Conservation (phyloP, 768 basidiomycete species). For the Trametes elegans region DNA sequence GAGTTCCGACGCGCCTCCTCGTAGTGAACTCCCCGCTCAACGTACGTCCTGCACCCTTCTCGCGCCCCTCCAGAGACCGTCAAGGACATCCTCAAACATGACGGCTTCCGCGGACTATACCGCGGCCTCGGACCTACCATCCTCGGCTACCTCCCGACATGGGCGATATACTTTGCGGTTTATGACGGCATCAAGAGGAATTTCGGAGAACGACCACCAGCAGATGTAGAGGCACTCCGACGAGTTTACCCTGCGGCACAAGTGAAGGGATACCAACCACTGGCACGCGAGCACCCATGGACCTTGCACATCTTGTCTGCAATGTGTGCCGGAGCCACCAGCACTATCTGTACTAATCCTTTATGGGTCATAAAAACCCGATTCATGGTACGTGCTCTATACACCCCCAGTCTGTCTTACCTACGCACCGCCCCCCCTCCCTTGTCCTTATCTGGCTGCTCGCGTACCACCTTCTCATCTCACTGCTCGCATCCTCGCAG, state of each 20-base stretch:
- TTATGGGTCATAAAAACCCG: constrained; percentile 99
- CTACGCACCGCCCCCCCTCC: neutral
- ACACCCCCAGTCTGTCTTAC: neutral
- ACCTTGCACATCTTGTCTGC: constrained; percentile 89
- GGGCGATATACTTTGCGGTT: constrained; percentile 98
- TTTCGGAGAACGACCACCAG: constrained; percentile 66
- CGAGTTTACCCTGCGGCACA: constrained; percentile 79
- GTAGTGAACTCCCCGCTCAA: constrained; percentile 20
- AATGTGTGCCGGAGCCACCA: constrained; percentile 92
- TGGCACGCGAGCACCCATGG: constrained; percentile 81
- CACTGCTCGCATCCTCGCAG: constrained; percentile 37
- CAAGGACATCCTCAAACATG: constrained; percentile 51
- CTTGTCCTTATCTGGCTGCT: constrained; percentile 1
- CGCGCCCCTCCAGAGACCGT: constrained; percentile 45
- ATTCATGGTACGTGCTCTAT: constrained; percentile 82
- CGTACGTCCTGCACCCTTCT: constrained; percentile 20
- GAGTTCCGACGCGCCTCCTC: constrained; percentile 15
- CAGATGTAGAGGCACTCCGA: constrained; percentile 36
- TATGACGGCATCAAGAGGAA: constrained; percentile 92
- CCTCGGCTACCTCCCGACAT: constrained; percentile 95
- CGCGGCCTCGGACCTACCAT: constrained; percentile 97
- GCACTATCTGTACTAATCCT: constrained; percentile 93
- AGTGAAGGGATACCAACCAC: constrained; percentile 82
- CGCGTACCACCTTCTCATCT: neutral
- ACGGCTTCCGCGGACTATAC: constrained; percentile 89